Conservation (phyloP, 108 stramenopile genomes). For the Fistulifera solaris region DNA sequence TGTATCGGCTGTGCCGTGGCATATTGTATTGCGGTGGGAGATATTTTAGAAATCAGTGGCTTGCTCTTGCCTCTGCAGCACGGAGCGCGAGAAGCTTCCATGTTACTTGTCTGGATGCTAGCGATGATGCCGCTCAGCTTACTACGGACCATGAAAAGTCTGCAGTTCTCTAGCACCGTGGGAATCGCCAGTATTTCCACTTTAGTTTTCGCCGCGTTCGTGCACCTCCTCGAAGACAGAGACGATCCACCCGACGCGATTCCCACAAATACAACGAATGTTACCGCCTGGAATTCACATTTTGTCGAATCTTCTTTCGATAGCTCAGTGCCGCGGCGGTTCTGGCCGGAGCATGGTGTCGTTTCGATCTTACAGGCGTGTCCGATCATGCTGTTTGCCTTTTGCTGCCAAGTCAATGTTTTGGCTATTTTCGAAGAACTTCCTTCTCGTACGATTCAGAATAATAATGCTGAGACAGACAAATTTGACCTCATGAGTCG, state of each 20-base stretch:
- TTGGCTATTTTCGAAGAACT: slow-evolving; percentile 66
- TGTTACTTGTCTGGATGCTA: slow-evolving; percentile 42
- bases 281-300: too few species aligned
- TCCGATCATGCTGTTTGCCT: slow-evolving; percentile 77
- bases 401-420: slow-evolving; percentile 79
- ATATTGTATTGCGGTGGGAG: slow-evolving; percentile 64
- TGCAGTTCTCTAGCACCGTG: slow-evolving; percentile 49
- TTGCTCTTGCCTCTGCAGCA: slow-evolving; percentile 19
- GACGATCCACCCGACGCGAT: slow-evolving; percentile 6
- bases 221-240: slow-evolving; percentile 39
- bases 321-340: too few species aligned
- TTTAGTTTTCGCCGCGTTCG: slow-evolving; percentile 52
- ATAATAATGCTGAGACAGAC: slow-evolving; percentile 9
- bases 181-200: slow-evolving; percentile 62
- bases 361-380: slow-evolving; percentile 50
- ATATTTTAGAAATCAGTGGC: slow-evolving; percentile 52
- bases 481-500: slow-evolving; percentile 29
- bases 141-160: slow-evolving; percentile 39
- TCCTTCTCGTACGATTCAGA: slow-evolving; percentile 3
- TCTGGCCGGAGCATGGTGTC: slow-evolving; percentile 33
- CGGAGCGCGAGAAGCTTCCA: slow-evolving; percentile 13
- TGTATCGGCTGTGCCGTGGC: slow-evolving; percentile 42
- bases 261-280: not conserved
- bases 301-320: too few species aligned
- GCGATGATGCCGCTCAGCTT: slow-evolving; percentile 68